Conservation (phyloP, 164 flowering plant species). For the Vitis labrusca region DNA sequence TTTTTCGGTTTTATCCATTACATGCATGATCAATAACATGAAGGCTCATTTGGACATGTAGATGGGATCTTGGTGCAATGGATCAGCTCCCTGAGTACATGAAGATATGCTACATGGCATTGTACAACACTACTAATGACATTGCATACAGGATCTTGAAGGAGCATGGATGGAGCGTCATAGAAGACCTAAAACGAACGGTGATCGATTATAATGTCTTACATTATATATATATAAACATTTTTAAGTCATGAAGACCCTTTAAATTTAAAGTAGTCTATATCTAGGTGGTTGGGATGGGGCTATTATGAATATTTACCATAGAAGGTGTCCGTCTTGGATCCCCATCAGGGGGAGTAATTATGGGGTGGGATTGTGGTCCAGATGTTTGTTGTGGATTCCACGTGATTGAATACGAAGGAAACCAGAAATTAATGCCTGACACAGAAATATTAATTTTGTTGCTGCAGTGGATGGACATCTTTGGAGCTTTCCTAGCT, state of each 20-base stretch:
- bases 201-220: slow-evolving; percentile 1
- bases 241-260: too few species aligned
- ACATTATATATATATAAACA: too few species aligned
- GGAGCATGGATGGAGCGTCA: slow-evolving; percentile 13
- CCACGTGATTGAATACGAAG: too few species aligned
- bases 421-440: too few species aligned
- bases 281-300: too few species aligned
- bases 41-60: background rate
- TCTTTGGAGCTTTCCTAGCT: slow-evolving; percentile 21
- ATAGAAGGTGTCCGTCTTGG: too few species aligned
- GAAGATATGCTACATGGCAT: slow-evolving; percentile 30
- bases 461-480: slow-evolving; percentile 24
- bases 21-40: too few species aligned
- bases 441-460: background rate
- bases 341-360: too few species aligned
- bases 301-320: too few species aligned
- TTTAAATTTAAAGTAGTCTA: too few species aligned
- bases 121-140: slow-evolving; percentile 24
- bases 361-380: too few species aligned
- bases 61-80: slow-evolving; percentile 29
- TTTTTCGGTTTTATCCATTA: background rate
- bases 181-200: slow-evolving; percentile 15
- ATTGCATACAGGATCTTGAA: slow-evolving; percentile 19
- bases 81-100: slow-evolving; percentile 29
- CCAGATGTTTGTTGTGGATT: too few species aligned